Evolutionary conservation across 805 yeast species (phyloP), one percentile per base, ranked within the genome.

Genomic region (Lipomyces oligophaga): DNA sequence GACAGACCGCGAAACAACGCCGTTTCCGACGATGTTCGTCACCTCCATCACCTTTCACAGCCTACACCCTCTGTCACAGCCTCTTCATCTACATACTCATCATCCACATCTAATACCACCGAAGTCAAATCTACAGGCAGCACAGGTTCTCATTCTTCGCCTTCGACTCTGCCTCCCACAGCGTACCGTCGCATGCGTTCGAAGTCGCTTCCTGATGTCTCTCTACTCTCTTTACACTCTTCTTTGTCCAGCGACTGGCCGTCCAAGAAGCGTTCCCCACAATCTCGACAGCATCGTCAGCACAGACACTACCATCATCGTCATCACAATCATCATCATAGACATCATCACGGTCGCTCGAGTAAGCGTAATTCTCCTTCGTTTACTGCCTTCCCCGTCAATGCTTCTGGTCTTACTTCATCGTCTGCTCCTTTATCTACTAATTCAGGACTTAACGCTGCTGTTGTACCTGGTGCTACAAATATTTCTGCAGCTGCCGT

Each of bases 161-260:
- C n/a, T n/a, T n/a, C n/a, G n/a, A n/a, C 40, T 19, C 43, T 35
- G 8, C 18, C 24, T 13, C 50, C 45, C 7, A 50, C 55, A 3
- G 41, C 46, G 1, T 50, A 50, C 45, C 43, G 52, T 13, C 45
- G 55, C 30, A 43, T 40, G 43, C 49, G 56, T 27, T 52, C 56
- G 13, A 52, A 52, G 45, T 52, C 56, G 4, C 39, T 52, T 13
- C 56, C 56, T 4, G 54, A 51, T 37, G 40, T 51, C 41, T 20
- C 41, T 27, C 25, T 41, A 28, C 40, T 51, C 24, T 26, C 46
- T 3, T 38, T 49, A 22, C 20, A 43, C 22, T 21, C 43, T 5
- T 20, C 38, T 3, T 33, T 16, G 22, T 8, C 26, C 28, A 40
- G 19, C 45, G 46, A 38, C 42, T 33, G 41, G 41, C 25, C 41